A percentile compares a stretch with the other conserved stretches of the same genome.
These are phyloP conservation scores for Naganishia sp. DNA, from an alignment of 1,284 basidiomycete species.

Conservation along the genomic window DNA sequence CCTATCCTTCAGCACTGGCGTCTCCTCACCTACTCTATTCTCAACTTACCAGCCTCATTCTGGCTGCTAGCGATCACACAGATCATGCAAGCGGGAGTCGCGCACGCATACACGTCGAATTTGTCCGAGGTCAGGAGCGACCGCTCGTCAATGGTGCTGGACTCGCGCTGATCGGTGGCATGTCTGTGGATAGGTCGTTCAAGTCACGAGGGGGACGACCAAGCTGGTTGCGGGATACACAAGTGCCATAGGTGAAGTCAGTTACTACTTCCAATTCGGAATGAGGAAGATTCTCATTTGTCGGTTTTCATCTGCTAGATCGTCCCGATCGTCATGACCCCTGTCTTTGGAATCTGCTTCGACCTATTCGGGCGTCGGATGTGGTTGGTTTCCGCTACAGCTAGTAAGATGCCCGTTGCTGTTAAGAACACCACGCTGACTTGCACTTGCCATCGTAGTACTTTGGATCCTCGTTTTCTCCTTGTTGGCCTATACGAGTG, in stretches of 20 bases:
- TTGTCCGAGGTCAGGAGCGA: slow-evolving; percentile 46
- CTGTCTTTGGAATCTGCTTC: slow-evolving; percentile 49
- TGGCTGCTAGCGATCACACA: slow-evolving; percentile 32
- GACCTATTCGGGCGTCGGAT: slow-evolving; percentile 48
- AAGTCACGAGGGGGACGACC: slow-evolving; percentile 49
- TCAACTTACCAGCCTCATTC: slow-evolving; percentile 2
- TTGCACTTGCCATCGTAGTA: not conserved
- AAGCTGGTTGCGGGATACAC: slow-evolving; percentile 54
- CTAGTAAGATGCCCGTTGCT: not conserved
- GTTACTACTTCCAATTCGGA: not conserved
- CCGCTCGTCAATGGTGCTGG: slow-evolving; percentile 38
- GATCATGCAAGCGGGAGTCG: slow-evolving; percentile 50
- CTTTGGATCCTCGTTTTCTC: slow-evolving; percentile 54
- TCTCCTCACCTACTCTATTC: slow-evolving; percentile 30
- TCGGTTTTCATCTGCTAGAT: slow-evolving; percentile 34
- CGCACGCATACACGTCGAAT: slow-evolving; percentile 52
- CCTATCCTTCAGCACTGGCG: slow-evolving; percentile 13
- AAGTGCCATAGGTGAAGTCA: slow-evolving; percentile 18
- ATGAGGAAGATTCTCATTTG: not conserved
- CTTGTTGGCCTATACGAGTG: slow-evolving; percentile 52
- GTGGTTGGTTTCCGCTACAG: slow-evolving; percentile 38
- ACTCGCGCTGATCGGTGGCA: slow-evolving; percentile 5
- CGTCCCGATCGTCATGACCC: slow-evolving; percentile 56
- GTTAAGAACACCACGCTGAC: not conserved
- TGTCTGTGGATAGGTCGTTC: slow-evolving; percentile 1